Percentiles rank a stretch among this genome's conserved stretches.
Conservation (phyloP, 768 basidiomycete species). For the Strobilomyces confusus region DNA sequence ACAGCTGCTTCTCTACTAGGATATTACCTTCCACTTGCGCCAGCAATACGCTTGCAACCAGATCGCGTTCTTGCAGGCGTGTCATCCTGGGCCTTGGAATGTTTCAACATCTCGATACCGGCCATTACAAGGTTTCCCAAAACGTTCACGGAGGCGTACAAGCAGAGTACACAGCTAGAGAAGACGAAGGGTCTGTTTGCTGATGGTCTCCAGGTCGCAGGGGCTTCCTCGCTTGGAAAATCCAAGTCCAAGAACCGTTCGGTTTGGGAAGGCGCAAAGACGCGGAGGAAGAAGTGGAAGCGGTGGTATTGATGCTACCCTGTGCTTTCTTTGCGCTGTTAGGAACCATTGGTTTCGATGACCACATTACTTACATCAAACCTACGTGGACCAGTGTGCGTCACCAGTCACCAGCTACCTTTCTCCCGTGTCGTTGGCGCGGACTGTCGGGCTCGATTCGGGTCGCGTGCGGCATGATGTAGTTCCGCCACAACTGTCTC, state of each 20-base stretch:
- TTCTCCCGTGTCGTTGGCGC: no score
- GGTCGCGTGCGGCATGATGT: no score
- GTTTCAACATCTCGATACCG: slow-evolving; percentile 20
- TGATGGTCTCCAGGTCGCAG: slow-evolving; percentile 16
- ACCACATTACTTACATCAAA: no score
- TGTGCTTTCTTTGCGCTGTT: no score
- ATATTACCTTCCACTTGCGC: slow-evolving; percentile 57
- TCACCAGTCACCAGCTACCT: no score
- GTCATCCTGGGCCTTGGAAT: slow-evolving; percentile 51
- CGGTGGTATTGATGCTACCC: slow-evolving; percentile 13
- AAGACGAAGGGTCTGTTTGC: slow-evolving; percentile 23
- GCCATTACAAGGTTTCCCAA: slow-evolving; percentile 17
- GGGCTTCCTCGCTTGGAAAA: slow-evolving; percentile 16
- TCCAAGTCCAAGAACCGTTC: slow-evolving; percentile 24
- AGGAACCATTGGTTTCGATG: no score
- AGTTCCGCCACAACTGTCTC: no score
- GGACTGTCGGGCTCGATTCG: no score
- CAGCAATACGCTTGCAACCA: slow-evolving; percentile 44
- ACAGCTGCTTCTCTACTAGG: slow-evolving; percentile 68
- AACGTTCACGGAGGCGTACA: slow-evolving; percentile 21
- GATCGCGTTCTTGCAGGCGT: slow-evolving; percentile 50
- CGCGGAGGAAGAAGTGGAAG: slow-evolving; percentile 11
- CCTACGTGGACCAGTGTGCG: no score
- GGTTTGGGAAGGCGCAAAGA: slow-evolving; percentile 21
- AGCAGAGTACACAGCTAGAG: slow-evolving; percentile 1